Evolutionary conservation across 768 basidiomycete species (phyloP).

Genomic region (Rhizopogon salebrosus): DNA sequence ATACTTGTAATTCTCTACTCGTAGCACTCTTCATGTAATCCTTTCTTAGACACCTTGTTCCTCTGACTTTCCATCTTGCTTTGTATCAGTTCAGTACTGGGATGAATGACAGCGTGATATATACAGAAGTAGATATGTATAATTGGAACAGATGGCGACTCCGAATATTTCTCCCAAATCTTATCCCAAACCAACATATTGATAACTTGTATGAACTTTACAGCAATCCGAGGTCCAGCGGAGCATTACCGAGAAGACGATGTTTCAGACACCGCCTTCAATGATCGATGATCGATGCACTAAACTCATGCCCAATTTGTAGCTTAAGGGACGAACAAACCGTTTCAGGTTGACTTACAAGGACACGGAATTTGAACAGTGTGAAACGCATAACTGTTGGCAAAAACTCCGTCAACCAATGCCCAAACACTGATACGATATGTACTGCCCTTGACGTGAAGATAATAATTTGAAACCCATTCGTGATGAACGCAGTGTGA

Average conservation of each 20-base stretch:
- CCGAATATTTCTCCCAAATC: too few relatives aligned
- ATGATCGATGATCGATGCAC: constrained; percentile 40
- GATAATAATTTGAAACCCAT: constrained; percentile 52
- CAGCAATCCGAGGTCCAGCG: constrained; percentile 71
- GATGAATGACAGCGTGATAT: not conserved
- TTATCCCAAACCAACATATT: constrained; percentile 79
- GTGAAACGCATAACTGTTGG: constrained; percentile 74
- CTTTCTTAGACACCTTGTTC: constrained; percentile 18
- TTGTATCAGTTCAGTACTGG: not conserved
- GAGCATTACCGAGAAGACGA: constrained; percentile 67
- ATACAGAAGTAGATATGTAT: not conserved
- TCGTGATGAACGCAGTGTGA: constrained; percentile 73
- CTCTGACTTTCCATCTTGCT: not conserved
- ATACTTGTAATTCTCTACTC: constrained; percentile 24
- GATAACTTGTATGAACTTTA: constrained; percentile 81
- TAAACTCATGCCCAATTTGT: constrained; percentile 48
- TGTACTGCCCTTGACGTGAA: constrained; percentile 63
- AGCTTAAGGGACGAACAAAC: not conserved
- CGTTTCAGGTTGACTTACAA: constrained; percentile 45
- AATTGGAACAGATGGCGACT: constrained; percentile 54
- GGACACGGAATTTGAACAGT: constrained; percentile 82
- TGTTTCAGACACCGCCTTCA: constrained; percentile 54
- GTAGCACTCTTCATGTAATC: constrained; percentile 27
- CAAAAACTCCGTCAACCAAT: constrained; percentile 71
- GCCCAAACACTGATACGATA: constrained; percentile 78